Percentiles rank a stretch among this genome's conserved stretches.
Conservation (phyloP, 352 stramenopile species). For the Globisporangium recalcitrans region DNA sequence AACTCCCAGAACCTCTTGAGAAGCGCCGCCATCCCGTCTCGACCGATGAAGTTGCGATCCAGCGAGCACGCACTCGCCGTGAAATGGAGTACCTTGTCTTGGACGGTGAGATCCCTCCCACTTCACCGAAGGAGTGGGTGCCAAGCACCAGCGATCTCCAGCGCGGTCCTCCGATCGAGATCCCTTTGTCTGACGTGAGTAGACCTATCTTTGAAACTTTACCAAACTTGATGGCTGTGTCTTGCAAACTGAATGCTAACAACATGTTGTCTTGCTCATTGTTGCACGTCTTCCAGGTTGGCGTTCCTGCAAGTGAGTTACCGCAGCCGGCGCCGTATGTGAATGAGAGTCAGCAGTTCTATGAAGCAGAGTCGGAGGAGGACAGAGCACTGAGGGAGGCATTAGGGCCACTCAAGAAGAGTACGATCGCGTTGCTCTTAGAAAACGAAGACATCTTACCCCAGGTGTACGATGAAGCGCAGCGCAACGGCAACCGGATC, state of each 20-base stretch:
- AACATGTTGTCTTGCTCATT: neutral
- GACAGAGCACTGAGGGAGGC: conserved; percentile 58
- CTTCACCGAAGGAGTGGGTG: conserved; percentile 77
- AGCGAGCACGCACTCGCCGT: conserved; percentile 60
- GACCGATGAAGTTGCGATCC: conserved; percentile 62
- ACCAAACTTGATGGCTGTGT: neutral
- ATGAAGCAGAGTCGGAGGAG: conserved; percentile 37
- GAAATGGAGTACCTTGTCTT: conserved; percentile 84
- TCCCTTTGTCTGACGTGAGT: conserved; percentile 62
- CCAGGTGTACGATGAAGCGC: conserved; percentile 77
- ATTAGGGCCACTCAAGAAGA: conserved; percentile 63
- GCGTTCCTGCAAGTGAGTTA: conserved; percentile 3
- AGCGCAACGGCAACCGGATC: conserved; percentile 72
- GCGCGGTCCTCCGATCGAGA: conserved; percentile 48
- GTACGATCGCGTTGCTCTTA: conserved; percentile 65
- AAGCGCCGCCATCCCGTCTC: conserved; percentile 25
- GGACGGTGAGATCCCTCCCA: conserved; percentile 69
- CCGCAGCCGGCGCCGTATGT: neutral
- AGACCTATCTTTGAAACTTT: conserved; percentile 6
- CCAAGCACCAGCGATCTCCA: conserved; percentile 51
- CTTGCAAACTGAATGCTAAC: neutral
- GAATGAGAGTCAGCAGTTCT: conserved; percentile 12
- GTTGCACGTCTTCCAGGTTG: conserved; percentile 7
- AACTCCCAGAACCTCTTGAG: conserved; percentile 53
- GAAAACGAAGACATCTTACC: conserved; percentile 71